A percentile compares a stretch with the other conserved stretches of the same genome.
These are phyloP conservation scores for Nakazawaea wyomingensis DNA, from an alignment of 805 yeast genomes.

Conservation along the genomic window DNA sequence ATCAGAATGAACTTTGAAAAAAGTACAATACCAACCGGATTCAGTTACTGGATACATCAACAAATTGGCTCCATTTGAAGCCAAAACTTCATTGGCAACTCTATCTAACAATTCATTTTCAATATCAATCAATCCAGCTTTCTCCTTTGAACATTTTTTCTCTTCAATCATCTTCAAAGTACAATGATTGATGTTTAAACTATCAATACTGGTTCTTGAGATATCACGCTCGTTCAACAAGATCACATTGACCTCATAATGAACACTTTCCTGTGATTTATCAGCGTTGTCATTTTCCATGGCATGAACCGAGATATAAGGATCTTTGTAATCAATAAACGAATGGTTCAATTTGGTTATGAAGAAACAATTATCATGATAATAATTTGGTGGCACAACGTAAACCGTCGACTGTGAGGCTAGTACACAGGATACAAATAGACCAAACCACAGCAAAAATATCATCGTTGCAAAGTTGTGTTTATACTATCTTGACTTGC, in stretches of 20 bases:
- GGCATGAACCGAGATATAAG: conserved; percentile 7
- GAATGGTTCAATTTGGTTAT: conserved; percentile 11
- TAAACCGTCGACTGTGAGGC: conserved; percentile 4
- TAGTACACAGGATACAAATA: not conserved
- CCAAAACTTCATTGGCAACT: conserved; percentile 6
- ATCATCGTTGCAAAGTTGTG: not conserved
- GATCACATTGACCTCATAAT: conserved; percentile 9
- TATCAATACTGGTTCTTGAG: not conserved
- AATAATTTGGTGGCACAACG: conserved; percentile 5
- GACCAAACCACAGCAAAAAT: not conserved
- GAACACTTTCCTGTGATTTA: not conserved
- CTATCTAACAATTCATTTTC: conserved; percentile 1
- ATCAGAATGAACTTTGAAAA: conserved; percentile 6
- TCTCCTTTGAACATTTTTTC: conserved; percentile 9
- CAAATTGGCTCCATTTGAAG: conserved; percentile 5
- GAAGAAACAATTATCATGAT: conserved; percentile 13
- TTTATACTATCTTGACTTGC: not conserved
- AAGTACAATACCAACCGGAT: conserved; percentile 13
- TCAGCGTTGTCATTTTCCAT: not conserved
- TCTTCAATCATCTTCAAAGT: conserved; percentile 11
- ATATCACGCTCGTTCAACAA: conserved; percentile 9
- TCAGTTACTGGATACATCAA: conserved; percentile 6
- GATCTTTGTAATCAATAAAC: conserved; percentile 10
- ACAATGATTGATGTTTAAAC: conserved; percentile 10
- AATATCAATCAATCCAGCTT: conserved; percentile 7